Base-by-base conservation (phyloP, 1,139 yeast species). In the Scheffersomyces cryptocercus region DNA sequence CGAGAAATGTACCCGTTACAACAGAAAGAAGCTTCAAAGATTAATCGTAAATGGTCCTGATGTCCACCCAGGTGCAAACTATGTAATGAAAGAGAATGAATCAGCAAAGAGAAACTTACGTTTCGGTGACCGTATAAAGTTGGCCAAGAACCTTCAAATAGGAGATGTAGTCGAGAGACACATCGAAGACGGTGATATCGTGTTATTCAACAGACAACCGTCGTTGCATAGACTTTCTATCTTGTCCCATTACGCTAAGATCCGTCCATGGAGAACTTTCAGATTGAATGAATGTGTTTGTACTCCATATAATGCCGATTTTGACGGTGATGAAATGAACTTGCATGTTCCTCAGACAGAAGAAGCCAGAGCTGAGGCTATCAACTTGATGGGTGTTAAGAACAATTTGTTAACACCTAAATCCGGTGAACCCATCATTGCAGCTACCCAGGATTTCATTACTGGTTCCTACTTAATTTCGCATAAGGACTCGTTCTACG, bases 261-360 rank as follows among this genome's bases (percentile, higher is more conserved):
- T 95, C 56, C 80, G 97, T 56, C 99, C 99, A 1, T 95, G 99
- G 99, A 80, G 99, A 72, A 95, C 99, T 1, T 88, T 95, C 71
- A 77, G 99, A 54, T 78, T 95, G 56, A 95, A 95, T 61, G 99
- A 95, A 67, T 95, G 99, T 85, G 99, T 93, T 12, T 95, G 99
- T 74, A 93, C 99, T 0, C 99, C 99, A 1, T 95, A 93, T 69
- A 95, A 95, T 66, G 99, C 99, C 35, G 99, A 95, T 79, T 95
- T 95, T 62, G 99, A 95, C 67, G 99, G 99, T 66, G 99, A 95
- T 68, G 99, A 95, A 68, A 95, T 95, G 99, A 95, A 95, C 65
- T 75, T 95, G 62, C 99, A 95, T 62, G 99, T 95, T 36, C 99
- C 99, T 2, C 99, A 95, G 68, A 93, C 99, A 0, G 99, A 95